Conservation (phyloP, 129 eudicot species). For the Tagetes patula region DNA sequence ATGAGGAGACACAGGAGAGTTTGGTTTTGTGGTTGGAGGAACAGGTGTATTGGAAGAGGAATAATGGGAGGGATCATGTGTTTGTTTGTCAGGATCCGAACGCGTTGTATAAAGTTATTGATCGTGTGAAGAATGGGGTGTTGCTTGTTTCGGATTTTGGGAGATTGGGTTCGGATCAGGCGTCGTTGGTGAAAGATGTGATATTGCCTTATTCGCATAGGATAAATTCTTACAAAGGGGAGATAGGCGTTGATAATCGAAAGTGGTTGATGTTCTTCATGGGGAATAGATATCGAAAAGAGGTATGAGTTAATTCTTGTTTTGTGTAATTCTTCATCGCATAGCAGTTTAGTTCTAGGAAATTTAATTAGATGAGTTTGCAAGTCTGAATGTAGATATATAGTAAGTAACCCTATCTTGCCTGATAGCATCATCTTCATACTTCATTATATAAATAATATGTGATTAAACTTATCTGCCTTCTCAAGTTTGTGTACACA, state of each 20-base stretch:
- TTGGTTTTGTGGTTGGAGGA: conserved; percentile 84
- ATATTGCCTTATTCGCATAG: conserved; percentile 86
- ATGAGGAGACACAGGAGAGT: conserved; percentile 75
- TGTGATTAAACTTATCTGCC: neutral
- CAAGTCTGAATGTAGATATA: neutral
- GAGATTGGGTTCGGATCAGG: conserved; percentile 72
- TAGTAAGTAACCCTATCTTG: neutral
- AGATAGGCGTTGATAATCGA: conserved; percentile 61
- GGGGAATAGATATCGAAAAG: conserved; percentile 94
- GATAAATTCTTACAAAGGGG: conserved; percentile 68
- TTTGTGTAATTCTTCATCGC: neutral
- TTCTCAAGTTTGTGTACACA: conserved; percentile 1
- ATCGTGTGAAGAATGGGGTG: conserved; percentile 81
- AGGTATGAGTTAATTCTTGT: conserved; percentile 45
- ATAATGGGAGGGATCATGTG: conserved; percentile 97
- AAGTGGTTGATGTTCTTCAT: conserved; percentile 80
- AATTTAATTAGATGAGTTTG: neutral
- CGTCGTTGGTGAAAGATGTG: conserved; percentile 84
- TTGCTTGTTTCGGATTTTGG: conserved; percentile 96
- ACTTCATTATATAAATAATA: neutral
- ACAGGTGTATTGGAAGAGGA: conserved; percentile 84
- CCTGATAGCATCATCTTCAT: neutral
- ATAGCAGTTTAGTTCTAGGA: neutral
- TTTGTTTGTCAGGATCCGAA: conserved; percentile 94
- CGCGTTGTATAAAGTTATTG: conserved; percentile 82